Evolutionary conservation across 441 rosid species (phyloP).

Genomic region (Erysimum pusillum): DNA sequence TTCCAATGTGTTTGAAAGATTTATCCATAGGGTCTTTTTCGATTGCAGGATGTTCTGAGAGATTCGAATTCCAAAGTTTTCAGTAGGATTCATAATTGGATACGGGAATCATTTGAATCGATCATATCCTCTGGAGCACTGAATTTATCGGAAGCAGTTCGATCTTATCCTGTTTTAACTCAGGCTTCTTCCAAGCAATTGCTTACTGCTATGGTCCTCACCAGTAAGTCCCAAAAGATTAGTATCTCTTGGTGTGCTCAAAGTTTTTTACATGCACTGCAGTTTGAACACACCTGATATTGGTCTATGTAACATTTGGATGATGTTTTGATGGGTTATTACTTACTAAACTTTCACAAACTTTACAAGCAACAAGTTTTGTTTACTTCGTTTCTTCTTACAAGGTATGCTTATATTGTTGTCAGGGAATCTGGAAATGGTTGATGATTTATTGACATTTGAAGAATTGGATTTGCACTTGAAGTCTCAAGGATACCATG

Average conservation of each 20-base stretch:
- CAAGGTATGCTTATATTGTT: constrained; percentile 2
- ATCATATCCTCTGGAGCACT: constrained; percentile 55
- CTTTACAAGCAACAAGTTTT: constrained; percentile 9
- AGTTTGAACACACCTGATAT: constrained; percentile 11
- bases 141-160: constrained; percentile 62
- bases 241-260: constrained; percentile 11
- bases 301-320: constrained; percentile 15
- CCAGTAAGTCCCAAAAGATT: constrained; percentile 67
- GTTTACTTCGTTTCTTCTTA: constrained; percentile 1
- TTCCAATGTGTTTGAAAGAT: not conserved
- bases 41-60: constrained; percentile 78
- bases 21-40: not conserved
- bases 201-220: constrained; percentile 77
- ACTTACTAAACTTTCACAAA: not conserved
- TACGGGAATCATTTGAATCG: constrained; percentile 64
- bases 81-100: constrained; percentile 74
- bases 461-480: constrained; percentile 76
- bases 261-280: not conserved
- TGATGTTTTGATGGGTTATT: constrained; percentile 8
- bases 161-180: constrained; percentile 64
- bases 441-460: constrained; percentile 86
- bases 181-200: constrained; percentile 72
- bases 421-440: constrained; percentile 94
- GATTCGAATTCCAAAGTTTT: constrained; percentile 59
- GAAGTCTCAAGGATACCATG: constrained; percentile 81